Percentiles rank a stretch among this genome's conserved stretches.
phyloP scores from a whole-genome alignment of 805 yeast genomes.

The Dipodascopsis tothii region DNA sequence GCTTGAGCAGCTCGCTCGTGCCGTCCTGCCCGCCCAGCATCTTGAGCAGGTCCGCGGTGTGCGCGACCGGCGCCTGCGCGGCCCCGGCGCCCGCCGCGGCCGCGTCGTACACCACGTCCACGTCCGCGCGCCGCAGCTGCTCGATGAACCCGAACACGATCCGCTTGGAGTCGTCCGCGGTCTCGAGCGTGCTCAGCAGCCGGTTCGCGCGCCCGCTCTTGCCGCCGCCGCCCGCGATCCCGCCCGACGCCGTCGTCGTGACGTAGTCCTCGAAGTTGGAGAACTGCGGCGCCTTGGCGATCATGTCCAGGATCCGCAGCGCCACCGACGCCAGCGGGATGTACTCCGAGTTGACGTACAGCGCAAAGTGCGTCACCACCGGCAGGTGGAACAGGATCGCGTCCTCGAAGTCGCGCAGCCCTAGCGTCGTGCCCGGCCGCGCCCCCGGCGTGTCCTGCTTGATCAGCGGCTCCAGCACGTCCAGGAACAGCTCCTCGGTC shows the following conservation, averaged over 20 bases:
- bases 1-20: slow-evolving; percentile 19
- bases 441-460: slow-evolving; percentile 24
- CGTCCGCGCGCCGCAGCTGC: slow-evolving; percentile 48
- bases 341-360: slow-evolving; percentile 60
- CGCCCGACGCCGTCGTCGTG: slow-evolving; percentile 6
- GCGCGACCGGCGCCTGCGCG: not conserved
- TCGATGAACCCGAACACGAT: slow-evolving; percentile 66
- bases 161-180: slow-evolving; percentile 69
- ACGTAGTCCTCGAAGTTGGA: slow-evolving; percentile 16
- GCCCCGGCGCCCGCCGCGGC: too few relatives aligned
- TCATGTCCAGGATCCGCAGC: slow-evolving; percentile 44
- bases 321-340: slow-evolving; percentile 39
- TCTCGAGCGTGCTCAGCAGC: slow-evolving; percentile 60
- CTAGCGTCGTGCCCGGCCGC: slow-evolving; percentile 3
- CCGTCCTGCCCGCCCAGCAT: not conserved
- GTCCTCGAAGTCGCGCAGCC: slow-evolving; percentile 55
- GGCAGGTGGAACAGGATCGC: slow-evolving; percentile 65
- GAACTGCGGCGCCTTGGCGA: slow-evolving; percentile 47
- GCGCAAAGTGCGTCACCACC: slow-evolving; percentile 62
- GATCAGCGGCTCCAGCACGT: slow-evolving; percentile 46
- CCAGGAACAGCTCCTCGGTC: slow-evolving; percentile 54
- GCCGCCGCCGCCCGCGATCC: slow-evolving; percentile 2
- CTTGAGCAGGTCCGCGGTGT: not conserved
- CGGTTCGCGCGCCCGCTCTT: slow-evolving; percentile 41
- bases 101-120: slow-evolving; percentile 1